Conservation (phyloP, 257 asterid species). For the Ligustrum vulgare region DNA sequence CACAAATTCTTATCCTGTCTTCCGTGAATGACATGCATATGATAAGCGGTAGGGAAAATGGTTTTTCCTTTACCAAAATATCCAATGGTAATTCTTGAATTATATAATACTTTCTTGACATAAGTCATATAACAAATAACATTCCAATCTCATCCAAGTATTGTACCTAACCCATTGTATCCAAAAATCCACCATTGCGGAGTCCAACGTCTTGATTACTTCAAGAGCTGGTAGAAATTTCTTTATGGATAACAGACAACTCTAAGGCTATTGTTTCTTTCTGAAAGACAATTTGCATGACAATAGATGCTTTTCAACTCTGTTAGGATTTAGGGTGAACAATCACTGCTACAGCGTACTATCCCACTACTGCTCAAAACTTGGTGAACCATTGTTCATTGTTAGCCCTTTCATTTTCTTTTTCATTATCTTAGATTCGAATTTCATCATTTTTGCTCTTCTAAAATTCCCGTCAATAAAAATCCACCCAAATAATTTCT, state of each 20-base stretch:
- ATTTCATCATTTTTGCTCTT: slow-evolving; percentile 8
- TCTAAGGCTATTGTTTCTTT: neutral
- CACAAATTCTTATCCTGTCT: neutral
- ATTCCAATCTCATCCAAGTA: no score
- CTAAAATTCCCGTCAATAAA: neutral
- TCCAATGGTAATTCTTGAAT: no score
- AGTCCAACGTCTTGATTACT: neutral
- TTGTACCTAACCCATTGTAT: neutral
- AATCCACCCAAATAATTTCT: slow-evolving; percentile 13
- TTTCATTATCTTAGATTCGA: neutral
- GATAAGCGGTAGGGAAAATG: neutral
- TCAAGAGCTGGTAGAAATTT: neutral
- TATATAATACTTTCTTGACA: no score
- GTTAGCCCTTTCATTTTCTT: neutral
- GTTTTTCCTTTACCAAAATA: no score
- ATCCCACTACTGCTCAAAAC: neutral
- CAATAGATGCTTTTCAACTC: neutral
- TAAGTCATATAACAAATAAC: no score
- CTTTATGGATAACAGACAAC: neutral
- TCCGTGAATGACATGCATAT: neutral
- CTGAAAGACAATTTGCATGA: neutral
- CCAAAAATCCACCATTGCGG: neutral
- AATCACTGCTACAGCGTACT: neutral
- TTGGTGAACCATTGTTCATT: neutral
- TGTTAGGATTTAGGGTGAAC: neutral